phyloP scores from a whole-genome alignment of 495 filamentous ascomycete species.

The Neurospora africana region DNA sequence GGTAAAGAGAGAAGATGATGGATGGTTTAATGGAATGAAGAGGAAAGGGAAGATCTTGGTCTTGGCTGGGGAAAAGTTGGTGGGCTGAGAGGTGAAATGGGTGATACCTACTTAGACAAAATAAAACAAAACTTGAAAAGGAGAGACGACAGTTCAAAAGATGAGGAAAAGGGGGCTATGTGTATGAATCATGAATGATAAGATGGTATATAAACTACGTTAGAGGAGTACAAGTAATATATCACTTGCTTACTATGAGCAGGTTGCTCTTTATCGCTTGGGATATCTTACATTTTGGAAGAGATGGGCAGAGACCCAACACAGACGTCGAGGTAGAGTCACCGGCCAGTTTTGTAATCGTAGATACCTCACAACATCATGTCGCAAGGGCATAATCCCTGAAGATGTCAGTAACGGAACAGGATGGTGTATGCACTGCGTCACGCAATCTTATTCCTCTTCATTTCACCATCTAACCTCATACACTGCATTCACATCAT shows the following conservation, averaged over 20 bases:
- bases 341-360: too few species aligned
- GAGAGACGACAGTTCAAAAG: neutral
- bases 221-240: neutral
- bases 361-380: too few species aligned
- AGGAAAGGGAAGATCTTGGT: neutral
- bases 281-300: neutral
- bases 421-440: too few species aligned
- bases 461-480: neutral
- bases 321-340: neutral
- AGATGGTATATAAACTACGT: neutral
- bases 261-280: neutral
- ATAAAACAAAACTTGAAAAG: neutral
- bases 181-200: neutral
- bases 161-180: neutral
- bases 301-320: neutral
- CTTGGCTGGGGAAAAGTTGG: neutral
- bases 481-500: neutral
- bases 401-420: too few species aligned
- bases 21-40: neutral
- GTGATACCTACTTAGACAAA: neutral
- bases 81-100: neutral
- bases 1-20: neutral
- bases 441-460: too few species aligned
- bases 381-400: too few species aligned
- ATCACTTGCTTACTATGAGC: neutral